Conservation (phyloP, 2,329 filamentous ascomycete genomes). For the Fusarium pilosicola region DNA sequence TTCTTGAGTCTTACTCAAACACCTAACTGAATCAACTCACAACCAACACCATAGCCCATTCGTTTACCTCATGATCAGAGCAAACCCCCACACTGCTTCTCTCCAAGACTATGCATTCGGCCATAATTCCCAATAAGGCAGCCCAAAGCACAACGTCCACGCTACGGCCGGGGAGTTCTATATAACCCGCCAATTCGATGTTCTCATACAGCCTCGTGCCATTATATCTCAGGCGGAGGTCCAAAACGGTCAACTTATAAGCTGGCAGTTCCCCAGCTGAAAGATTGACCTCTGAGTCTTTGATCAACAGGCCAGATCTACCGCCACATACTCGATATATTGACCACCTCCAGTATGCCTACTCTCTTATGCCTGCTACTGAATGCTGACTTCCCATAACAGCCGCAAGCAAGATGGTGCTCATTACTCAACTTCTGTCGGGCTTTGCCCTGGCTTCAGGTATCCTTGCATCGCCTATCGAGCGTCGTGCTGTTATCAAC, state of each 20-base stretch:
- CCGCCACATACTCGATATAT: not conserved
- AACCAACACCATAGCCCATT: not conserved
- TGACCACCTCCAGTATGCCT: not conserved
- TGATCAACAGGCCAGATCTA: not conserved
- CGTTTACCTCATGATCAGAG: slow-evolving; percentile 2
- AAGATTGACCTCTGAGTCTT: not conserved
- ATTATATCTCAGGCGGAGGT: slow-evolving; percentile 10
- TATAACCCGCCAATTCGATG: slow-evolving; percentile 41
- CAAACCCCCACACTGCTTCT: slow-evolving; percentile 30
- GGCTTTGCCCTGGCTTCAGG: slow-evolving; percentile 30
- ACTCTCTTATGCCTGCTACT: not conserved
- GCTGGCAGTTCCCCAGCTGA: not conserved
- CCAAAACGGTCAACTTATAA: slow-evolving; percentile 20
- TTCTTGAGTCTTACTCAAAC: not conserved
- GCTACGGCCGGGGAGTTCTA: slow-evolving; percentile 18
- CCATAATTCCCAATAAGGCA: slow-evolving; percentile 38
- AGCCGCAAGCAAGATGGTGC: slow-evolving; percentile 28
- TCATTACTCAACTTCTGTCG: slow-evolving; percentile 33
- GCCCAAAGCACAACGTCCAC: slow-evolving; percentile 13
- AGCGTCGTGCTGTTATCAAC: slow-evolving; percentile 44
- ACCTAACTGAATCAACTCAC: not conserved
- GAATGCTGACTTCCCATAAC: not conserved
- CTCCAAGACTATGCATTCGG: slow-evolving; percentile 25
- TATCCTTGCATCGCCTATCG: slow-evolving; percentile 40
- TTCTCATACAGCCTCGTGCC: slow-evolving; percentile 24